Evolutionary conservation across 306 rosid genomes (phyloP).

Genomic region (Erythrophleum fordii): DNA sequence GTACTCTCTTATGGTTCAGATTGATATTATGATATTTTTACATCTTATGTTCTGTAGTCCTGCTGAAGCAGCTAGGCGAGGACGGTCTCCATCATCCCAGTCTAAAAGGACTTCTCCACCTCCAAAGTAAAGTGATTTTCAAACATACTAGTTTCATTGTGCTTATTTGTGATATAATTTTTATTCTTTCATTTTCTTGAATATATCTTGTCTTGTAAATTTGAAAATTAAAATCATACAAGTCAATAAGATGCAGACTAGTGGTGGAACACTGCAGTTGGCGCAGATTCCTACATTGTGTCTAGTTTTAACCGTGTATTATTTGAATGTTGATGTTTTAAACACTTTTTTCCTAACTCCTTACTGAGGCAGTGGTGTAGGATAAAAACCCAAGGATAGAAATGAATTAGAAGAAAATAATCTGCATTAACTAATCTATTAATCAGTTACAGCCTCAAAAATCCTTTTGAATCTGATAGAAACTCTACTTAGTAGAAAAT

Average conservation of each 20-base stretch:
- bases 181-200: background rate
- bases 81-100: conserved; percentile 78
- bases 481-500: background rate
- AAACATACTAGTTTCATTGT: background rate
- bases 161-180: background rate
- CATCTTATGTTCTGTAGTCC: conserved; percentile 47
- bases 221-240: background rate
- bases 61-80: conserved; percentile 61
- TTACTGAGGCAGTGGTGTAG: background rate
- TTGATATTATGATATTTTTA: conserved; percentile 25
- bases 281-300: background rate
- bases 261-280: background rate
- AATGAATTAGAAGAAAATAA: background rate
- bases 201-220: background rate
- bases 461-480: background rate
- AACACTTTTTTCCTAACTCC: background rate
- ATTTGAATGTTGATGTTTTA: background rate
- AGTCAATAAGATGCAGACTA: background rate
- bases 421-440: background rate
- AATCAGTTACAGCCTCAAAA: background rate
- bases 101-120: conserved; percentile 78
- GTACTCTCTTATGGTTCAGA: background rate
- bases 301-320: background rate
- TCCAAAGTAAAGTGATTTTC: conserved; percentile 57
- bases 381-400: background rate